Evolutionary conservation across 106 monocot species (phyloP).

Genomic region (Dioscorea dumetorum): DNA sequence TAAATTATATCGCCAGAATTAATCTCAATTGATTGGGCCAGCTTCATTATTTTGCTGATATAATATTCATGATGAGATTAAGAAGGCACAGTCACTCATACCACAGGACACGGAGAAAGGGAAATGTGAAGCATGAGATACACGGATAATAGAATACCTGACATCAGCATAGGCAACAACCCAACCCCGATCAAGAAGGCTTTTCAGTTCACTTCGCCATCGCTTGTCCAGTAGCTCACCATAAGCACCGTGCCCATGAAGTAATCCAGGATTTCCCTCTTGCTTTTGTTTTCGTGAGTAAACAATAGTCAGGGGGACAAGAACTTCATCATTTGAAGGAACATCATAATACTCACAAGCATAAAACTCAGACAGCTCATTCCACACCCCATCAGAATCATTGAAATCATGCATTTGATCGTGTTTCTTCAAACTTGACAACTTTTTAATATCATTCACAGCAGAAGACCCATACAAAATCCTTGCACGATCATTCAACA

Average conservation of each 20-base stretch:
- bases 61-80: too few relatives aligned
- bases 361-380: slow-evolving; percentile 92
- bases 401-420: slow-evolving; percentile 16
- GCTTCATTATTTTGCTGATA: too few relatives aligned
- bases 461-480: slow-evolving; percentile 66
- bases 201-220: slow-evolving; percentile 89
- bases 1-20: too few relatives aligned
- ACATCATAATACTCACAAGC: slow-evolving; percentile 84
- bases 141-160: slow-evolving; percentile 32
- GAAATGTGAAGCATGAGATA: too few relatives aligned
- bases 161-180: slow-evolving; percentile 96
- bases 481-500: slow-evolving; percentile 75
- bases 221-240: slow-evolving; percentile 85
- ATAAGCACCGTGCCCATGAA: slow-evolving; percentile 98
- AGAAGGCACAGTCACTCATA: too few relatives aligned
- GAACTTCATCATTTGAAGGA: slow-evolving; percentile 54
- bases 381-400: slow-evolving; percentile 48
- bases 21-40: too few relatives aligned
- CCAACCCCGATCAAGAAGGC: slow-evolving; percentile 98
- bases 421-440: slow-evolving; percentile 13
- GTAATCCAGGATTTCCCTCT: slow-evolving; percentile 69
- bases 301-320: slow-evolving; percentile 76
- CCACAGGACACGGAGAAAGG: too few relatives aligned
- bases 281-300: slow-evolving; percentile 73
- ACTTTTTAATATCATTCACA: slow-evolving; percentile 20